Base-by-base conservation (phyloP, 2,329 filamentous ascomycete species). In the Emmonsiellopsis sp. region DNA sequence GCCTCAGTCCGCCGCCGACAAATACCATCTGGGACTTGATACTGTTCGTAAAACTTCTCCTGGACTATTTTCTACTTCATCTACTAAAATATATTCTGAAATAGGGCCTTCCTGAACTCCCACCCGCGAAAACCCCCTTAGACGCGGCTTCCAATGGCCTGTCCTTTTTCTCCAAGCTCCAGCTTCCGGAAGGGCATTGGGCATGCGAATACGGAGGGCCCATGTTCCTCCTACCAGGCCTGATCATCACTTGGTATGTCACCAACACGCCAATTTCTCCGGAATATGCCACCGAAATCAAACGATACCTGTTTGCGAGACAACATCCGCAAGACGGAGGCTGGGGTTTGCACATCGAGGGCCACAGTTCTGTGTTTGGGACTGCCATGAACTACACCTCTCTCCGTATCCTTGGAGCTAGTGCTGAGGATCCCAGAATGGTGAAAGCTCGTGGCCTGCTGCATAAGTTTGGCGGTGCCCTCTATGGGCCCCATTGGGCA, bases 161-260 rank as follows among this genome's bases (percentile, higher is more conserved):
- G 52, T 75, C 81, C 3, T 97, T 95, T 75, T 95, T 94, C 74
- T 87, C 91, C 54, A 81, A 92, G 58, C 80, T 97, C 27, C 93
- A 98, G 68, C 78, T 96, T 1, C 83, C 86, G 11, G 86, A 88
- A 0, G 93, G 93, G 5, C 88, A 96, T 65, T 98, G 93, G 93
- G 93, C 79, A 5, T 97, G 92, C 73, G 93, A 98, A 68, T 98
- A 98, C 73, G 93, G 93, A 52, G 93, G 93, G 0, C 93, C 93
- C 3, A 92, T 96, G 88, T 98, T 98, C 66, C 80, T 97, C 40
- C 77, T 97, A 1, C 89, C 92, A 0, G 88, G 92, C 44, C 68
- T 95, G 21, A 83, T 96, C 57, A 83, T 95, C 60, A 80, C 87
- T 32, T 94, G 88, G 83, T 91, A 95, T 67, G 86, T 86, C 51